Conservation (phyloP, 2,329 filamentous ascomycete genomes). For the Thelonectria blattea region DNA sequence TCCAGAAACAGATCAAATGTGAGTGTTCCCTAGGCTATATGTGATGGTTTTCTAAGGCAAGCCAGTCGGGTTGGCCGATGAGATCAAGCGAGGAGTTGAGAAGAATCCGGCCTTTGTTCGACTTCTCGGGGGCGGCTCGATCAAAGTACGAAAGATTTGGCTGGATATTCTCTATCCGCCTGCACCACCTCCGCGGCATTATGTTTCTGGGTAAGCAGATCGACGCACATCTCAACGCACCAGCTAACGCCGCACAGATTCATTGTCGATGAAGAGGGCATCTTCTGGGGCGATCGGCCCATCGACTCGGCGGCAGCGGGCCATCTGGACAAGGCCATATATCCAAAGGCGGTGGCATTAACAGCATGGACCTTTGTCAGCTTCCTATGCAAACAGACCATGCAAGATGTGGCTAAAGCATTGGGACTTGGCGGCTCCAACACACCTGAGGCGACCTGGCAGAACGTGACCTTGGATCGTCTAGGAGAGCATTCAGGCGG, state of each 20-base stretch:
- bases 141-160: constrained; percentile 61
- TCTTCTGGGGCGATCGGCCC: constrained; percentile 54
- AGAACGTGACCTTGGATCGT: constrained; percentile 40
- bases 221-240: too few species aligned
- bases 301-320: constrained; percentile 56
- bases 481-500: constrained; percentile 35
- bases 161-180: constrained; percentile 66
- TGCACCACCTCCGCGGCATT: constrained; percentile 63
- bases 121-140: constrained; percentile 52
- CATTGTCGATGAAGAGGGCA: constrained; percentile 54
- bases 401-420: constrained; percentile 49
- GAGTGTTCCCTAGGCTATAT: constrained; percentile 26
- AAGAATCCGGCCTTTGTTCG: constrained; percentile 50
- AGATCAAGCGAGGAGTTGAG: constrained; percentile 47
- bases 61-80: constrained; percentile 42
- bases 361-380: constrained; percentile 60
- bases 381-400: constrained; percentile 54
- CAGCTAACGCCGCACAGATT: constrained; percentile 47
- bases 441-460: constrained; percentile 41
- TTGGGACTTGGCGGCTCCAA: constrained; percentile 49
- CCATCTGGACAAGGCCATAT: constrained; percentile 56
- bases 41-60: constrained; percentile 22
- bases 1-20: constrained; percentile 56
- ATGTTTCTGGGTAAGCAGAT: constrained; percentile 61
- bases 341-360: constrained; percentile 58